A percentile compares a stretch with the other conserved stretches of the same genome.
phyloP scores from a whole-genome alignment of 192 early-diverging fungal genomes.

The Phlyctochytrium arcticum region DNA sequence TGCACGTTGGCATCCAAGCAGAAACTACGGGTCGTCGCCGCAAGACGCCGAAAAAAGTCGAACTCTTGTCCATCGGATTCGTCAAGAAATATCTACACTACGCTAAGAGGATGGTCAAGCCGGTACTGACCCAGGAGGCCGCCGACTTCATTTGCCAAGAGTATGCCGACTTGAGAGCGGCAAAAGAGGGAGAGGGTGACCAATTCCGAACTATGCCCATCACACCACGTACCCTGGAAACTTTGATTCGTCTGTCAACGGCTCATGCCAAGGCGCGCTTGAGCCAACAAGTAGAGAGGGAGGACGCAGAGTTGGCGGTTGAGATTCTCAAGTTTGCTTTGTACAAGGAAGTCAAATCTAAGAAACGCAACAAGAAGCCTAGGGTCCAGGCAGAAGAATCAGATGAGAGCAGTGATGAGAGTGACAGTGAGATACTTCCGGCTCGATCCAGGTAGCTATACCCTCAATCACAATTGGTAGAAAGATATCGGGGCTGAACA shows the following conservation, averaged over 20 bases:
- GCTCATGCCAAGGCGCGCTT: conserved; percentile 94
- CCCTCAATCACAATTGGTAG: no score
- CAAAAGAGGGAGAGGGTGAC: conserved; percentile 63
- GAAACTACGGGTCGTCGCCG: conserved; percentile 13
- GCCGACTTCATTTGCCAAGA: conserved; percentile 75
- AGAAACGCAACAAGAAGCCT: conserved; percentile 29
- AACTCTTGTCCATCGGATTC: conserved; percentile 79
- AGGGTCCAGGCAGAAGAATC: conserved; percentile 16
- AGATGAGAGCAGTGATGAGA: conserved; percentile 12
- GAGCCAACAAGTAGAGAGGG: conserved; percentile 70
- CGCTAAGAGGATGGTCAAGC: conserved; percentile 81
- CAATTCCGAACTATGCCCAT: conserved; percentile 85
- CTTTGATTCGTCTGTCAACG: conserved; percentile 92
- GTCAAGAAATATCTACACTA: conserved; percentile 95
- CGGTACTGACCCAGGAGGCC: conserved; percentile 76
- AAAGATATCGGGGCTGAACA: no score
- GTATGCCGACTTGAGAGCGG: conserved; percentile 81
- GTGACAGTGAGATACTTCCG: conserved; percentile 4
- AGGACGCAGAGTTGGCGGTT: conserved; percentile 81
- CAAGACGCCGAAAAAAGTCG: conserved; percentile 34
- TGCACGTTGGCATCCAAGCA: conserved; percentile 70
- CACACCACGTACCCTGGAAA: conserved; percentile 97
- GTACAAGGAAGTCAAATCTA: conserved; percentile 78
- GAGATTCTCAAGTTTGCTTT: conserved; percentile 83
- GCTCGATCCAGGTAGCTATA: neutral